Evolutionary conservation across 164 flowering plant species (phyloP), one percentile per base, ranked within the genome.

Genomic region (Santalum album): DNA sequence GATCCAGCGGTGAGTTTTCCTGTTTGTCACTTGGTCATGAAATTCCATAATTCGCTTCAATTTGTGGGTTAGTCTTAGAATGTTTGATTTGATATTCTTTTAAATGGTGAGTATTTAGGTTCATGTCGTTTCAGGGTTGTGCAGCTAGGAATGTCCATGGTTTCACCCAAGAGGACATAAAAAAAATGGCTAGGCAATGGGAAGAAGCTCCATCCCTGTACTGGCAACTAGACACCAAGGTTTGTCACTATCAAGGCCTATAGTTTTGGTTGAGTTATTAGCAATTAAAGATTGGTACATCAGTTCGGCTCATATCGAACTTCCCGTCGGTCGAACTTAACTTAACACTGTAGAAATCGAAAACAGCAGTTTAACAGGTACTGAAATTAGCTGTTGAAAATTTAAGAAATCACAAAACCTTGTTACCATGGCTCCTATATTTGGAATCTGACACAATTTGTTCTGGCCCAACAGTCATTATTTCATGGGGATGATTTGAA

Each of bases 121-220:
- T 49, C n/a, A 36, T 56, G n/a, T 42, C 35, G 55, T 42, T 60
- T 47, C 70, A 92, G 98, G 98, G 98, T 23, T 92, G 99, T 65
- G 90, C 99, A 34, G 99, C 99, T 18, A 81, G 99, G 72, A 92
- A 92, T 65, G 80, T 92, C 50, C 99, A 92, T 69, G 84, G 86
- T 44, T 84, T 92, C 66, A 80, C 79, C 51, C 73, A 53, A 50
- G 83, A 74, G 65, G 85, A 77, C 44, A 80, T 92, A 48, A 70
- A 75, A 36, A 75, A 75, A 75, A 92, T 92, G 99, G 94, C 87
- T 49, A 66, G 50, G 40, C 75, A 61, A 65, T 92, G 96, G 96
- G 96, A 92, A 70, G 90, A 89, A 54, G 78, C 95, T 66, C 91
- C 99, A 44, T 59, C 92, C 50, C 43, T 89, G 44, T 89, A 92